Conservation (phyloP, 2,329 filamentous ascomycete genomes). For the Rhynchosporium secalis region DNA sequence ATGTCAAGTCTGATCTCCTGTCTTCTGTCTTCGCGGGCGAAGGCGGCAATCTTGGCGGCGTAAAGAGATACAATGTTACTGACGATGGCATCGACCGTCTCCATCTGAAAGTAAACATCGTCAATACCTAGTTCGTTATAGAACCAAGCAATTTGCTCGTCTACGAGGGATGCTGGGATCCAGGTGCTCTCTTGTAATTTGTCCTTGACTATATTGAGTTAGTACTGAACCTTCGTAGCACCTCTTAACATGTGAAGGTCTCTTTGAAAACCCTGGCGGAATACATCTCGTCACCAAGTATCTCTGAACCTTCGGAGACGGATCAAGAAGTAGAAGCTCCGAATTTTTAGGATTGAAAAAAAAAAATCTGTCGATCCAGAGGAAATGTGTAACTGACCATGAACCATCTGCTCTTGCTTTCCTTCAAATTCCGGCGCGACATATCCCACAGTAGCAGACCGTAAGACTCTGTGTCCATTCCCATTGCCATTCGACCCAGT, state of each 20-base stretch:
- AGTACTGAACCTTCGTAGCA: conserved; percentile 13
- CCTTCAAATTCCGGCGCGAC: conserved; percentile 92
- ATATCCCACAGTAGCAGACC: conserved; percentile 90
- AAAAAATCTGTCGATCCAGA: background rate
- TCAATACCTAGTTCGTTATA: conserved; percentile 97
- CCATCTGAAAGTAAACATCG: conserved; percentile 96
- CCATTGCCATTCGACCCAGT: conserved; percentile 48
- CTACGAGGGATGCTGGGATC: conserved; percentile 80
- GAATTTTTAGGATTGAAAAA: too few species aligned
- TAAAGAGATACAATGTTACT: conserved; percentile 96
- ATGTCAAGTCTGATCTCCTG: conserved; percentile 95
- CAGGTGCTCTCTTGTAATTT: conserved; percentile 75
- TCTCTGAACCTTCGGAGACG: too few species aligned
- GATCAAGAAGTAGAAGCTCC: too few species aligned
- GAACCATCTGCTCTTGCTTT: conserved; percentile 71
- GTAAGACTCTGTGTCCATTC: conserved; percentile 69
- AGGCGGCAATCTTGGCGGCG: conserved; percentile 93
- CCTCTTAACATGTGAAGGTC: too few species aligned
- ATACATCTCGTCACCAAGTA: too few species aligned
- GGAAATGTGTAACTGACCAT: conserved; percentile 31
- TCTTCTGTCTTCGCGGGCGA: conserved; percentile 87
- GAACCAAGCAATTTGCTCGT: conserved; percentile 91
- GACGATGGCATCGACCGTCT: conserved; percentile 81
- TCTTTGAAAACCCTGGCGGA: too few species aligned
- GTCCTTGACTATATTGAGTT: conserved; percentile 51